phyloP scores from a whole-genome alignment of 345 rosid species.

The Citrus australasica region DNA sequence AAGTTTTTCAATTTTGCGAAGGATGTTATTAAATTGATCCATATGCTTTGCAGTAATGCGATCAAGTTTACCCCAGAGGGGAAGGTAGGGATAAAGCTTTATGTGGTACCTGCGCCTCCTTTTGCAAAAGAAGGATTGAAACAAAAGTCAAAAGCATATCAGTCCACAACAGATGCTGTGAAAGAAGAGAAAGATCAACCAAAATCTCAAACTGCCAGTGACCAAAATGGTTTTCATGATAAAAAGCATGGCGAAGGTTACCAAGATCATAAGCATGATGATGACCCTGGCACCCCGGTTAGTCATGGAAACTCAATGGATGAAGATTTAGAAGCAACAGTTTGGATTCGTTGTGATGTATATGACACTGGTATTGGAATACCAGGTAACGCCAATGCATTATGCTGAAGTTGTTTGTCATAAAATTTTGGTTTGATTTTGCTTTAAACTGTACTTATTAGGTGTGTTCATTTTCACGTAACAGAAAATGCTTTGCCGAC shows the following conservation, averaged over 20 bases:
- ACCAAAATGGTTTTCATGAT: slow-evolving; percentile 22
- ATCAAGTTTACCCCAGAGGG: slow-evolving; percentile 96
- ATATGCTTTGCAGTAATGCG: slow-evolving; percentile 61
- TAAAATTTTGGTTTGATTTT: not conserved
- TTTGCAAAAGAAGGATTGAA: slow-evolving; percentile 37
- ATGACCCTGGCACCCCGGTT: slow-evolving; percentile 29
- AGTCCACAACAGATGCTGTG: slow-evolving; percentile 16
- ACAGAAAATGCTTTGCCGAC: slow-evolving; percentile 90
- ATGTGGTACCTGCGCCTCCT: slow-evolving; percentile 65
- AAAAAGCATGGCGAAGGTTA: slow-evolving; percentile 11
- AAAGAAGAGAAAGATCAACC: slow-evolving; percentile 31
- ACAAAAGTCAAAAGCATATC: slow-evolving; percentile 25
- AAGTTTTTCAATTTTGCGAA: not conserved
- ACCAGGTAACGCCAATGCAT: slow-evolving; percentile 53
- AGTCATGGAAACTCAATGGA: slow-evolving; percentile 24
- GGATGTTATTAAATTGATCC: not conserved
- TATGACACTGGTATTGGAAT: slow-evolving; percentile 95
- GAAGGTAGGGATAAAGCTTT: slow-evolving; percentile 75
- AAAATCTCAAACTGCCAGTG: slow-evolving; percentile 22
- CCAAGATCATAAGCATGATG: slow-evolving; percentile 13
- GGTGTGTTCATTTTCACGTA: slow-evolving; percentile 10
- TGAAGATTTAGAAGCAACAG: slow-evolving; percentile 44
- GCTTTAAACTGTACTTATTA: not conserved
- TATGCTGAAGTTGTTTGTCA: not conserved
- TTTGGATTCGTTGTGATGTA: slow-evolving; percentile 89